These are phyloP conservation scores for Aechmea fasciata DNA, from an alignment of 176 grass and related monocot genomes.

Conservation along the genomic window DNA sequence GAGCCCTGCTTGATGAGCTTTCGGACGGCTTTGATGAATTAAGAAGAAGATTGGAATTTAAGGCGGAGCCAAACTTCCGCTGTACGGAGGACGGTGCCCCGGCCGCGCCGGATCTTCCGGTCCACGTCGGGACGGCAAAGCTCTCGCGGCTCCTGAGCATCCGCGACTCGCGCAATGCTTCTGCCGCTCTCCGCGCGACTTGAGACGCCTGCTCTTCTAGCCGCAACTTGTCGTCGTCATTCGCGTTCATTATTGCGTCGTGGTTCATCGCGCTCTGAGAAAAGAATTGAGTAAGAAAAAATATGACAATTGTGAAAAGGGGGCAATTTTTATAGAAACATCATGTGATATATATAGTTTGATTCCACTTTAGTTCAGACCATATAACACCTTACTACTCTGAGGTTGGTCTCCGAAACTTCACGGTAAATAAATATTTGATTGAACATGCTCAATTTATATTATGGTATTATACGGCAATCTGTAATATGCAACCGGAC, in stretches of 20 bases:
- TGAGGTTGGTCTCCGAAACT: no score
- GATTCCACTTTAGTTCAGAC: no score
- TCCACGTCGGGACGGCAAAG: constrained; percentile 83
- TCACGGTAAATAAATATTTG: no score
- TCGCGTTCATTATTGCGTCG: constrained; percentile 82
- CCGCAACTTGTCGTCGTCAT: constrained; percentile 63
- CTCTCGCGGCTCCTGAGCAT: constrained; percentile 61
- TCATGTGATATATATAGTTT: no score
- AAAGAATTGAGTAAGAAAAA: background rate
- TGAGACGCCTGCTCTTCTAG: constrained; percentile 67
- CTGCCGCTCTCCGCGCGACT: constrained; percentile 78
- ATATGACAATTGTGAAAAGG: background rate
- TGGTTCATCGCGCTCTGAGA: constrained; percentile 80
- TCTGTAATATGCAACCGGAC: no score
- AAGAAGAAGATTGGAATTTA: constrained; percentile 30
- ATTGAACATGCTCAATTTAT: no score
- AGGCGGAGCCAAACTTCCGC: constrained; percentile 63
- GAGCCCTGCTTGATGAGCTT: constrained; percentile 36
- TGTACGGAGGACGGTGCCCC: constrained; percentile 43
- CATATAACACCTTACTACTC: no score
- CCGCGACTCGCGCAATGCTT: constrained; percentile 66
- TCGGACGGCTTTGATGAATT: constrained; percentile 29
- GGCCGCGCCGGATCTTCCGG: constrained; percentile 61
- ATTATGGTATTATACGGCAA: no score
- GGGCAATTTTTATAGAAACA: no score